These are phyloP conservation scores for Podosphaera leucotricha DNA, from an alignment of 2,329 filamentous ascomycete species.

Conservation along the genomic window DNA sequence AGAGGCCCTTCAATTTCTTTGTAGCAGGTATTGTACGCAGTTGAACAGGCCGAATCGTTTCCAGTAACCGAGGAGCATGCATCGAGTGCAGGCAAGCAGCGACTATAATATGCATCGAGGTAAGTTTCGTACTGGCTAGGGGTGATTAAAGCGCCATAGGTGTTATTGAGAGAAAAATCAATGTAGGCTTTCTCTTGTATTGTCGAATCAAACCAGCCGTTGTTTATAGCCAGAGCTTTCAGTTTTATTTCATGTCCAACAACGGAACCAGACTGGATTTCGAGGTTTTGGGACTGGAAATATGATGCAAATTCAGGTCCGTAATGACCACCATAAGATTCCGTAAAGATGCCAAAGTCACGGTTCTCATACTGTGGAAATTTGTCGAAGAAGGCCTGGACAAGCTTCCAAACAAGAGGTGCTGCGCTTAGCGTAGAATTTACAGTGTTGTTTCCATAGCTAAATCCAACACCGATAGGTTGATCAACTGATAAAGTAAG, in stretches of 20 bases:
- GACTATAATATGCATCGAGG: slow-evolving; percentile 15
- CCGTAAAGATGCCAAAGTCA: slow-evolving; percentile 29
- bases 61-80: slow-evolving; percentile 28
- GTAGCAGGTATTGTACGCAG: slow-evolving; percentile 22
- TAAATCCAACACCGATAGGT: slow-evolving; percentile 20
- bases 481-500: slow-evolving; percentile 13
- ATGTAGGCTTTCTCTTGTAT: slow-evolving; percentile 23
- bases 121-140: slow-evolving; percentile 14
- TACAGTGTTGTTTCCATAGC: slow-evolving; percentile 21
- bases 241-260: slow-evolving; percentile 15
- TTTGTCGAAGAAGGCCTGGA: slow-evolving; percentile 36
- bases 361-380: slow-evolving; percentile 38
- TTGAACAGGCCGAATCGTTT: slow-evolving; percentile 58
- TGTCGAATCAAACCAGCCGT: slow-evolving; percentile 26
- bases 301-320: slow-evolving; percentile 25
- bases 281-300: slow-evolving; percentile 31
- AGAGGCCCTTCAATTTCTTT: slow-evolving; percentile 17
- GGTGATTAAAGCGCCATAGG: slow-evolving; percentile 20
- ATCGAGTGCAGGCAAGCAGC: slow-evolving; percentile 19
- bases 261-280: slow-evolving; percentile 21
- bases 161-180: slow-evolving; percentile 13
- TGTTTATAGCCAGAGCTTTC: slow-evolving; percentile 16
- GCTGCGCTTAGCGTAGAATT: slow-evolving; percentile 23
- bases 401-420: slow-evolving; percentile 29
- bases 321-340: slow-evolving; percentile 32